Evolutionary conservation across 352 stramenopile species (phyloP), one percentile per base, ranked within the genome.

Genomic region (Pythium biforme): DNA sequence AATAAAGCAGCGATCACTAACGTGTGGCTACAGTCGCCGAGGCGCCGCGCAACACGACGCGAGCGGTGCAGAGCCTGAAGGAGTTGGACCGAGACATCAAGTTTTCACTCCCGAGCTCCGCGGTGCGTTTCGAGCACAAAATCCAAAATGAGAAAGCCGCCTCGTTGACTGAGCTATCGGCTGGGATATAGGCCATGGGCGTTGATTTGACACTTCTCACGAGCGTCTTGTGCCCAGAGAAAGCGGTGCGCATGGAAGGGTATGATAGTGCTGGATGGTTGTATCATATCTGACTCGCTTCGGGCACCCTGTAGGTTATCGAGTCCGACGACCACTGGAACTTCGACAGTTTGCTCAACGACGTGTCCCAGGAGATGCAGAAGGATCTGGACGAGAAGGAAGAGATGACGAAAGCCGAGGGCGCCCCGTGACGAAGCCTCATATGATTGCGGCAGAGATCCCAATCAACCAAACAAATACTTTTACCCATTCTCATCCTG

Each of bases 31-130:
- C 19, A 91, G 83, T 93, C 15, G 83, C 83, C 7, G 80, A 91
- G 70, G 83, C 83, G n/a, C 83, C 83, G n/a, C 72, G 78, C 25
- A 92, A 92, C 47, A 82, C 76, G 46, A 86, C 75, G 2, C 76
- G 83, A 34, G 64, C 73, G 19, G 79, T 89, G 5, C 81, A 92
- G 59, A 90, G 74, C 27, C 74, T 92, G 46, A 92, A 90, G 52
- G 79, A 92, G 58, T 77, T 91, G 34, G 81, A 93, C 48, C 72
- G 77, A 39, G 82, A 90, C 66, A 84, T 93, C 69, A 90, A 89
- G 58, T 89, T 89, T 53, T 75, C 81, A 34, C 77, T 93, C 9
- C 80, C 82, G 15, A 87, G 68, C 37, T 63, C 77, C 5, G 68
- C 74, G 55, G 83, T 89, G 60, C 11, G 53, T 49, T 43, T 62